A percentile compares a stretch with the other conserved stretches of the same genome.
These are phyloP conservation scores for Luffa acutangula DNA, from an alignment of 306 rosid genomes.

Conservation along the genomic window DNA sequence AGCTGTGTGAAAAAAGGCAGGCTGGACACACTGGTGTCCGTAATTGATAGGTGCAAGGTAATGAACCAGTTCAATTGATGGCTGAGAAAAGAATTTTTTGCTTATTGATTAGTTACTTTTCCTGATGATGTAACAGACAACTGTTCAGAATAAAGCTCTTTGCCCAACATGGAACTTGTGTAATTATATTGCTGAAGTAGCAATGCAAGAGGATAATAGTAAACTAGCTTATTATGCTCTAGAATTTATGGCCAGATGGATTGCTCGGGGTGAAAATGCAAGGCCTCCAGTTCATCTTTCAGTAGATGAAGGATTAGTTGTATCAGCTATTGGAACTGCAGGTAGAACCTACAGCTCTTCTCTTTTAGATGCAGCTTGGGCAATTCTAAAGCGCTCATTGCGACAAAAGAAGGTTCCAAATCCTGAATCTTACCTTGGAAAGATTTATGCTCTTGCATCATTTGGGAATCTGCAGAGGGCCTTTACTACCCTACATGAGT, in stretches of 20 bases:
- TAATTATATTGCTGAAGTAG: constrained; percentile 48
- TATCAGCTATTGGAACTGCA: constrained; percentile 68
- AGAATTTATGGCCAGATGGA: constrained; percentile 86
- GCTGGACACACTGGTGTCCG: constrained; percentile 60
- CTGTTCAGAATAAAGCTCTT: constrained; percentile 89
- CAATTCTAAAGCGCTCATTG: constrained; percentile 63
- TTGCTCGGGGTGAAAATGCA: constrained; percentile 64
- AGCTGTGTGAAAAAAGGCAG: constrained; percentile 48
- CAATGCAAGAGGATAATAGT: constrained; percentile 59
- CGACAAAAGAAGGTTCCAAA: constrained; percentile 71
- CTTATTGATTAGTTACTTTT: constrained; percentile 14
- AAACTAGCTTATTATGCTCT: constrained; percentile 65
- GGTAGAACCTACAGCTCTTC: constrained; percentile 58
- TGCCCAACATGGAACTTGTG: constrained; percentile 78
- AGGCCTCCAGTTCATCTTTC: constrained; percentile 50
- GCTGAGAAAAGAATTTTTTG: not conserved
- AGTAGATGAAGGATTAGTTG: constrained; percentile 73
- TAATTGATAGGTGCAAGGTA: constrained; percentile 87
- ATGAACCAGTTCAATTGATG: constrained; percentile 15
- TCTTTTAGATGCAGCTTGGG: constrained; percentile 79
- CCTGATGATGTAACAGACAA: constrained; percentile 39
- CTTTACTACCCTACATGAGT: constrained; percentile 57
- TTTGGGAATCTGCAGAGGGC: constrained; percentile 73
- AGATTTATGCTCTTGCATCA: constrained; percentile 75
- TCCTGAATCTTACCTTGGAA: constrained; percentile 73